phyloP scores from a whole-genome alignment of 176 grass and related monocot genomes.

The Cenchrus fungigraminus region DNA sequence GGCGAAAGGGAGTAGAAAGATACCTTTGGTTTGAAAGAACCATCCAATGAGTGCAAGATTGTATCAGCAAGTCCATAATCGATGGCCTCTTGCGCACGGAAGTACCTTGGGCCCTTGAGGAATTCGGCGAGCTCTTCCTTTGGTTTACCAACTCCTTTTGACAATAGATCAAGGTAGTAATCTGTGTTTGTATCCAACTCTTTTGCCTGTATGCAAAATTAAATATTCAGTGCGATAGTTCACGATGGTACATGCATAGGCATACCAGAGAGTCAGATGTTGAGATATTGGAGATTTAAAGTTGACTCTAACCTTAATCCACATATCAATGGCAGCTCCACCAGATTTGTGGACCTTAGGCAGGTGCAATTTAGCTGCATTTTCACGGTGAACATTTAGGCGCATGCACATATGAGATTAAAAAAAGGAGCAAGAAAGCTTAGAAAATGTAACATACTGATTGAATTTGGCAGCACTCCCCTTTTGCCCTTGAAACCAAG shows the following conservation, averaged over 20 bases:
- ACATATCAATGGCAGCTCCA: slow-evolving; percentile 84
- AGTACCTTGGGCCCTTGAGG: slow-evolving; percentile 66
- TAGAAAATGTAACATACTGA: slow-evolving; percentile 56
- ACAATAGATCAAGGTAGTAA: slow-evolving; percentile 66
- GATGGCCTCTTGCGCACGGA: slow-evolving; percentile 75
- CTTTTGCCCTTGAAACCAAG: slow-evolving; percentile 78
- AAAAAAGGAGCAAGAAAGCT: background rate
- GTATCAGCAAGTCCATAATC: slow-evolving; percentile 87
- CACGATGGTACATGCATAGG: background rate
- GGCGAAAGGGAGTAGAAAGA: background rate
- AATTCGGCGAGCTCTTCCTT: slow-evolving; percentile 83
- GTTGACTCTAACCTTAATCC: slow-evolving; percentile 60
- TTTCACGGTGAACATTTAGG: slow-evolving; percentile 29
- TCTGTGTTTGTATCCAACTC: slow-evolving; percentile 86
- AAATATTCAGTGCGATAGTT: slow-evolving; percentile 16
- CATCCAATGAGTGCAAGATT: slow-evolving; percentile 68
- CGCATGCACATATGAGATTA: background rate
- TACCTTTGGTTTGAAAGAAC: slow-evolving; percentile 65
- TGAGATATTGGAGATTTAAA: background rate
- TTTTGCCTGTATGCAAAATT: slow-evolving; percentile 58
- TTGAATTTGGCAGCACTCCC: slow-evolving; percentile 72
- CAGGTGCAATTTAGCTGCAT: slow-evolving; percentile 72
- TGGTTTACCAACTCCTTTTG: slow-evolving; percentile 64
- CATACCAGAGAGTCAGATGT: background rate
- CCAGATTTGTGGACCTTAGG: slow-evolving; percentile 75